Evolutionary conservation across 768 basidiomycete species (phyloP).

Genomic region (Mycena albidolilacea): DNA sequence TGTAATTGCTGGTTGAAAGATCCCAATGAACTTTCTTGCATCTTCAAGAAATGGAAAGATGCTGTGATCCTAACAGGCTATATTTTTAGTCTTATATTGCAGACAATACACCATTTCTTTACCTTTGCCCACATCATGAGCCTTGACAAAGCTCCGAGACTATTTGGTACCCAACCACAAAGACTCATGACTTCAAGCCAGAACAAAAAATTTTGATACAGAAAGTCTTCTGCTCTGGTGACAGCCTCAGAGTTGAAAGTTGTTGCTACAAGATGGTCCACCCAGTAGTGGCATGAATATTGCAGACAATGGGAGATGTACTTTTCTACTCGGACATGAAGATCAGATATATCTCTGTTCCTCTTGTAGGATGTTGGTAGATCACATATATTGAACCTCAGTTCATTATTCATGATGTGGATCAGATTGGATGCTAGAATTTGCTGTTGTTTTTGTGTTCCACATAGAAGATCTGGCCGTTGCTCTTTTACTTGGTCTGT

Average conservation of each 20-base stretch:
- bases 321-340: slow-evolving; percentile 9
- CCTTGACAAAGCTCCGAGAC: neutral
- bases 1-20: neutral
- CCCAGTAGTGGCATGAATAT: slow-evolving; percentile 36
- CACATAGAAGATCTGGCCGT: slow-evolving; percentile 2
- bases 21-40: slow-evolving; percentile 5
- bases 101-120: neutral
- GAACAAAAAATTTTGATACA: slow-evolving; percentile 22
- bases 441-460: neutral
- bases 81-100: neutral
- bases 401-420: slow-evolving; percentile 4
- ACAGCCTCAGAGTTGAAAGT: neutral
- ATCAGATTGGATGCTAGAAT: neutral
- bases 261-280: slow-evolving; percentile 13
- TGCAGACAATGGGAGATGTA: slow-evolving; percentile 21
- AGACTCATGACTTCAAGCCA: slow-evolving; percentile 25
- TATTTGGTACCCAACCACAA: neutral
- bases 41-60: neutral
- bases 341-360: slow-evolving; percentile 16
- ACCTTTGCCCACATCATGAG: neutral
- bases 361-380: slow-evolving; percentile 19
- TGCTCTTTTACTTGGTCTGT: neutral
- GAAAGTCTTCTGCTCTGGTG: slow-evolving; percentile 12
- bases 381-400: slow-evolving; percentile 26
- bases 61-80: neutral